Base-by-base conservation (phyloP, 208 protist genomes). In the Leishmania turanica region DNA sequence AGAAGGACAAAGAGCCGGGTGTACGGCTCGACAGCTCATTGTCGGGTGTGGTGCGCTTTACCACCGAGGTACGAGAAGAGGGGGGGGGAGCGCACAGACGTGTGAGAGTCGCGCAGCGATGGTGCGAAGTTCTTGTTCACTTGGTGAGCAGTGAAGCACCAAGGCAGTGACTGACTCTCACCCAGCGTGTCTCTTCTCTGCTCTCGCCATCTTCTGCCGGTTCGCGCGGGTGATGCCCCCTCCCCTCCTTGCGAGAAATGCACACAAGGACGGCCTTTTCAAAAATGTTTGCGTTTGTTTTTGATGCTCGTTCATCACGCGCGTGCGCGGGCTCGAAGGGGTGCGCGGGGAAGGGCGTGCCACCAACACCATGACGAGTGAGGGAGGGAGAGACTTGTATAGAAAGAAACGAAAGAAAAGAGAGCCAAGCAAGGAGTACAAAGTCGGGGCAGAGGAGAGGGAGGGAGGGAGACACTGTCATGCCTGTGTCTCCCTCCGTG, bases 301-400 rank as follows among this genome's bases (percentile, higher is more conserved):
- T 73, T 53, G 37, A 0, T 51, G 42, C 5, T 54, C 31, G 31
- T 21, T 73, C 45, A 21, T 53, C 27, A 73, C 21, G 27, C n/a
- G 51, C 40, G 17, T 76, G 42, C 34, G 51, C 11, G 31, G 17
- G 6, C 2, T 8, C 19, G 11, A 37, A 47, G 7, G 51, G 4
- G 51, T 9, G 53, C 17, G 69, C 47, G 64, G 79, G 65, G 65
- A 40, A 84, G 74, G 47, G 60, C 77, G 34, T 76, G 27, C 54
- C 21, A 85, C 24, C 21, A 11, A 3, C 27, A 64, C 58, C 21
- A 64, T 9, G n/a, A 31, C 58, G 27, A 64, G 58, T 13, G 27
- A 58, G 54, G 21, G 53, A 62, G 58, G 13, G 9, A 64, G 9
- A 64, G 58, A 27, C 27, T 64, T 31, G 27, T 17, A 64, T 27